phyloP scores from a whole-genome alignment of 169 alveolate species.

The Eimeria praecox region DNA sequence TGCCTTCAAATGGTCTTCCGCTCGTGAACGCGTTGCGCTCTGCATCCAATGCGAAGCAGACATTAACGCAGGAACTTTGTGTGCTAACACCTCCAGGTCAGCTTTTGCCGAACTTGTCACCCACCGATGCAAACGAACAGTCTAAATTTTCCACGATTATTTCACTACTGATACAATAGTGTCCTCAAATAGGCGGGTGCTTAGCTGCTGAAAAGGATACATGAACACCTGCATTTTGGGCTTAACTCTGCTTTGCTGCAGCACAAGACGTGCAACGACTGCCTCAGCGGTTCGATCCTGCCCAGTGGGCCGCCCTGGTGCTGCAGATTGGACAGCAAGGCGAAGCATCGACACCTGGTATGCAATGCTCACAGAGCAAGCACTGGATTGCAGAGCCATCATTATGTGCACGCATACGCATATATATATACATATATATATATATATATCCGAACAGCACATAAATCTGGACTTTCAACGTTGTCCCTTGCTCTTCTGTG shows the following conservation, averaged over 20 bases:
- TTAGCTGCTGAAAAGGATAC: neutral
- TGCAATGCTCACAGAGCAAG: neutral
- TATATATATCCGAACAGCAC: too few relatives aligned
- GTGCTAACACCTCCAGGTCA: conserved; percentile 48
- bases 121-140: neutral
- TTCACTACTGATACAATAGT: neutral
- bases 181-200: neutral
- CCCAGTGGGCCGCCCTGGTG: conserved; percentile 64
- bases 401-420: neutral
- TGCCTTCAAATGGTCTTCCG: conserved; percentile 30
- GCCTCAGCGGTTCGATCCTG: conserved; percentile 11
- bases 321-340: conserved; percentile 11
- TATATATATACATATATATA: neutral
- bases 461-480: neutral
- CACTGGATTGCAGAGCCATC: neutral
- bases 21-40: conserved; percentile 67
- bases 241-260: neutral
- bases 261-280: conserved; percentile 23
- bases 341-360: conserved; percentile 15
- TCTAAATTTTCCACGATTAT: neutral
- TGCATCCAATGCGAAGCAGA: neutral
- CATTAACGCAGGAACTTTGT: conserved; percentile 44
- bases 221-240: neutral
- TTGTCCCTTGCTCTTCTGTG: too few relatives aligned
- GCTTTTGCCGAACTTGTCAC: neutral